Conservation (phyloP, 1,284 basidiomycete species). For the Leccinum pallidistipes region DNA sequence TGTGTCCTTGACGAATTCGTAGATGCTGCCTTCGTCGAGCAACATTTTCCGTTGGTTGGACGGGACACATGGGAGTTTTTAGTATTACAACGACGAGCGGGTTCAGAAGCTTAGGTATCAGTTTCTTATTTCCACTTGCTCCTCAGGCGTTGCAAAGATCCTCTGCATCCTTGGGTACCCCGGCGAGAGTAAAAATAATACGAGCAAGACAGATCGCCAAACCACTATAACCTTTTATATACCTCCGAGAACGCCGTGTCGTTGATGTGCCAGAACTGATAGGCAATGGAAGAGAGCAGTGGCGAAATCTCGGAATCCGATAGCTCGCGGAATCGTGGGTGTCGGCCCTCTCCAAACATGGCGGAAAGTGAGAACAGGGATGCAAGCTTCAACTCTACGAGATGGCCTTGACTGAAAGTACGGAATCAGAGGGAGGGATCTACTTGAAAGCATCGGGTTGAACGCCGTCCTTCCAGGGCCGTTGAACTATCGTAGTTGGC, state of each 20-base stretch:
- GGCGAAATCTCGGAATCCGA: conserved; percentile 72
- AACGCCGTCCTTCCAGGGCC: too few species aligned
- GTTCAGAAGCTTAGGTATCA: conserved; percentile 70
- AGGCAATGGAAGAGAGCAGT: conserved; percentile 70
- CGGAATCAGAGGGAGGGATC: conserved; percentile 8
- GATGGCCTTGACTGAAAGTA: conserved; percentile 63
- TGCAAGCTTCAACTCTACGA: conserved; percentile 80
- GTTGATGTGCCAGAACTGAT: conserved; percentile 79
- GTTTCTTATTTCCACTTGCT: conserved; percentile 61
- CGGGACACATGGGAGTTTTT: conserved; percentile 68
- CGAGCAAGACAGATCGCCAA: conserved; percentile 69
- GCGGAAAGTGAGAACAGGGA: conserved; percentile 65
- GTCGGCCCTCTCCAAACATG: conserved; percentile 71
- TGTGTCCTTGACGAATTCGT: conserved; percentile 62
- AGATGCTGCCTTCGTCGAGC: conserved; percentile 61
- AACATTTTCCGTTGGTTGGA: conserved; percentile 74
- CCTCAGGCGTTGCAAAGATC: conserved; percentile 56
- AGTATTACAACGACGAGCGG: conserved; percentile 63
- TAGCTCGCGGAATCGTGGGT: conserved; percentile 61
- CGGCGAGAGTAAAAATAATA: conserved; percentile 60
- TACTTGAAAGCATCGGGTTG: too few species aligned
- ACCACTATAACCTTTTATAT: conserved; percentile 74
- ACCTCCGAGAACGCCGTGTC: conserved; percentile 62
- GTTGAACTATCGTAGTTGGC: too few species aligned
- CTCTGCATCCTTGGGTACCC: conserved; percentile 58